A percentile compares a stretch with the other conserved stretches of the same genome.
Conservation (phyloP, 169 alveolate genomes). For the Plasmodium sp. region DNA sequence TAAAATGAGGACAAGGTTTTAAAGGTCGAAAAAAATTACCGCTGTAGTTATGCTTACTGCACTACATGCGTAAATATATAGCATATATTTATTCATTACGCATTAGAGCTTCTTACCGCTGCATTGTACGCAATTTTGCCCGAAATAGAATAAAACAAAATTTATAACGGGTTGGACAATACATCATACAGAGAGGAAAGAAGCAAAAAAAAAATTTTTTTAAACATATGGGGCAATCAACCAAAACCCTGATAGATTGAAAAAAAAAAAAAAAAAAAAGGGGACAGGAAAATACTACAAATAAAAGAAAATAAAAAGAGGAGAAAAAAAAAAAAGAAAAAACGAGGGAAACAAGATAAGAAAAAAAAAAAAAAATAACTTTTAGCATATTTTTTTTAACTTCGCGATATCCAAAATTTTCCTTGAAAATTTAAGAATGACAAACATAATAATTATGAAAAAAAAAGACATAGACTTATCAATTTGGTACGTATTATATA, state of each 20-base stretch:
- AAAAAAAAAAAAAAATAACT: not conserved
- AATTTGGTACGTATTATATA: not conserved
- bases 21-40: not conserved
- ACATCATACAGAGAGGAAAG: not conserved
- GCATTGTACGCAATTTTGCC: not conserved
- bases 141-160: not conserved
- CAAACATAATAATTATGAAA: not conserved
- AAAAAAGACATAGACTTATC: not conserved
- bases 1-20: not conserved
- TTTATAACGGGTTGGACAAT: not conserved
- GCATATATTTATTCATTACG: not conserved
- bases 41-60: not conserved
- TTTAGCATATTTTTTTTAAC: not conserved
- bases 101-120: not conserved
- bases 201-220: too few species aligned
- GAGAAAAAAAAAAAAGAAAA: not conserved
- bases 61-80: not conserved
- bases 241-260: too few species aligned
- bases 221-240: not conserved
- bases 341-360: not conserved
- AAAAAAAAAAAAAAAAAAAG: not conserved
- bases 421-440: not conserved
- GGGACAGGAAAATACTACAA: not conserved
- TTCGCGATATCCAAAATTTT: not conserved
- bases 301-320: not conserved